Conservation (phyloP, 768 basidiomycete genomes). For the Trametes meyenii region DNA sequence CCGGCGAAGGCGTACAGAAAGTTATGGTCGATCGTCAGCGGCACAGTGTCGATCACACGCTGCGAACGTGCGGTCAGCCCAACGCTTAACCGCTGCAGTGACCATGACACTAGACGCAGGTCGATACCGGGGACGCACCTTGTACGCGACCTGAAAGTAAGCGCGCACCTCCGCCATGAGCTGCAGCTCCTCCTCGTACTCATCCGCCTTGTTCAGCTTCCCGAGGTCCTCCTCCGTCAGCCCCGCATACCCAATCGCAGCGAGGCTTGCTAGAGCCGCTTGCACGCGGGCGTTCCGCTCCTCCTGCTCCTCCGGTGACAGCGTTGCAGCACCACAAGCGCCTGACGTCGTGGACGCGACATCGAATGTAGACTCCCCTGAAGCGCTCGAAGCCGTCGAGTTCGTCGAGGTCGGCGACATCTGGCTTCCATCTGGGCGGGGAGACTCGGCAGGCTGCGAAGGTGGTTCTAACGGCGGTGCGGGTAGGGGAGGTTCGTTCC, state of each 20-base stretch:
- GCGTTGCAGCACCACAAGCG: background rate
- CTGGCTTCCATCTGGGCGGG: too few relatives aligned
- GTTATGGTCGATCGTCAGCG: slow-evolving; percentile 48
- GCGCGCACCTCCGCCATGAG: slow-evolving; percentile 76
- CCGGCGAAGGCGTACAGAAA: slow-evolving; percentile 42
- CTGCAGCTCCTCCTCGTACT: slow-evolving; percentile 54
- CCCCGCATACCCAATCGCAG: slow-evolving; percentile 17
- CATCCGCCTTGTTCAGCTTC: slow-evolving; percentile 39
- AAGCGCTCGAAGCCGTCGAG: background rate
- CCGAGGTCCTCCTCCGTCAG: slow-evolving; percentile 24
- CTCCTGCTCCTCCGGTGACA: background rate
- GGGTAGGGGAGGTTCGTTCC: too few relatives aligned
- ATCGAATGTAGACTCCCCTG: background rate
- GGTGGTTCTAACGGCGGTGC: too few relatives aligned
- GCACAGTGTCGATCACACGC: slow-evolving; percentile 48
- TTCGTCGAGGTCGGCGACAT: too few relatives aligned
- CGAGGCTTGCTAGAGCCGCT: slow-evolving; percentile 20
- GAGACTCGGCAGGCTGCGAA: too few relatives aligned
- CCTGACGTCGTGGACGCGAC: background rate
- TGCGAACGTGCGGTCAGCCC: slow-evolving; percentile 15
- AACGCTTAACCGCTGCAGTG: background rate
- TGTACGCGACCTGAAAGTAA: slow-evolving; percentile 66
- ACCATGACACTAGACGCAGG: background rate
- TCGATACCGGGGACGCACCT: slow-evolving; percentile 4
- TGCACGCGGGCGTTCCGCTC: background rate